Evolutionary conservation across 441 rosid genomes (phyloP).

Genomic region (Raphanus hybrid): DNA sequence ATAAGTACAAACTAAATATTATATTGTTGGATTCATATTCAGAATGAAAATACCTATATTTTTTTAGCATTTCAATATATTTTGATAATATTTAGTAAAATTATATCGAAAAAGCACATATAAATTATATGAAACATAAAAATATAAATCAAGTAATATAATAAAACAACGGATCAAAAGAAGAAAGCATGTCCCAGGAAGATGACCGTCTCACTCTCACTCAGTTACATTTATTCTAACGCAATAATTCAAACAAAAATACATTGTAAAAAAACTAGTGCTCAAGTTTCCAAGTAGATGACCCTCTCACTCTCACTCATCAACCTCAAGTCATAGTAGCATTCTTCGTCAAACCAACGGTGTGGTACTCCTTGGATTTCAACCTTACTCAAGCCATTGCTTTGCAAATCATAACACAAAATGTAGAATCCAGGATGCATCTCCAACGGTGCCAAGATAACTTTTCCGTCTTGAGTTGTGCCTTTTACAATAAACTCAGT

Average conservation of each 20-base stretch:
- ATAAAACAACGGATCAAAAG: no score
- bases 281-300: slow-evolving; percentile 15
- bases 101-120: no score
- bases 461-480: slow-evolving; percentile 18
- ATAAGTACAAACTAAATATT: no score
- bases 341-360: not conserved
- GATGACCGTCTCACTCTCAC: not conserved
- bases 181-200: no score
- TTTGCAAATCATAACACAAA: slow-evolving; percentile 17
- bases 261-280: not conserved
- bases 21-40: no score
- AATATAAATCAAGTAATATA: no score
- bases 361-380: slow-evolving; percentile 7
- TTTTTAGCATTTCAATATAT: no score
- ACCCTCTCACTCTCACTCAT: not conserved
- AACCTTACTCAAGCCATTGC: slow-evolving; percentile 7
- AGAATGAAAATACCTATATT: no score
- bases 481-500: not conserved
- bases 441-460: slow-evolving; percentile 1
- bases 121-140: no score
- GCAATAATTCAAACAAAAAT: not conserved
- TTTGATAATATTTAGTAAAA: no score
- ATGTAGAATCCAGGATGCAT: not conserved
- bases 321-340: not conserved
- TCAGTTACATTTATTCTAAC: not conserved